A percentile compares a stretch with the other conserved stretches of the same genome.
Conservation (phyloP, 2,329 filamentous ascomycete genomes). For the Dactylellina drechsleri region DNA sequence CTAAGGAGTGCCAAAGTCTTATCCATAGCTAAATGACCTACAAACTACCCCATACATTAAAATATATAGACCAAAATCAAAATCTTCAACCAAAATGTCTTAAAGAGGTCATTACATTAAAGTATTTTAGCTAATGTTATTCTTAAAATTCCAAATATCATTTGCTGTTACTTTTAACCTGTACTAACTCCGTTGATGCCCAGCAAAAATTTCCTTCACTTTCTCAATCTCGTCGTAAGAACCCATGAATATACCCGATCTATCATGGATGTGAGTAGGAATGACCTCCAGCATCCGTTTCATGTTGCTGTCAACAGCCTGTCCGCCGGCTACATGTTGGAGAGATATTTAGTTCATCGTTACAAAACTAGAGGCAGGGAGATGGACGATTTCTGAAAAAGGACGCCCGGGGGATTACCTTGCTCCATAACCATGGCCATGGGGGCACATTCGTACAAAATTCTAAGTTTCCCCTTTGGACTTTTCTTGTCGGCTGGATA, state of each 20-base stretch:
- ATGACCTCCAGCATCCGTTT: slow-evolving; percentile 86
- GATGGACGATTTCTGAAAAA: not conserved
- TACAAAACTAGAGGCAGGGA: not conserved
- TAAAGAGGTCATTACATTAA: too few species aligned
- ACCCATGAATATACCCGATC: slow-evolving; percentile 94
- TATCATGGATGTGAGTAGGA: slow-evolving; percentile 93
- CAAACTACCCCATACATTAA: too few species aligned
- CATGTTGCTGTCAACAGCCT: slow-evolving; percentile 92
- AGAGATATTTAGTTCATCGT: not conserved
- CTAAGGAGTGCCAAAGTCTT: too few species aligned
- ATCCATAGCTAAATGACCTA: too few species aligned
- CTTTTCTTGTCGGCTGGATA: slow-evolving; percentile 98
- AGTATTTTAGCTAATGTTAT: too few species aligned
- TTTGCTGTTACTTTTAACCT: not conserved
- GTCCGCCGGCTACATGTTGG: slow-evolving; percentile 76
- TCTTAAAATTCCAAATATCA: too few species aligned
- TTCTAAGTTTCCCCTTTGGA: slow-evolving; percentile 96
- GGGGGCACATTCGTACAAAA: slow-evolving; percentile 96
- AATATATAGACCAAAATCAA: too few species aligned
- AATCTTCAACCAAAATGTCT: too few species aligned
- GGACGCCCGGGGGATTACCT: slow-evolving; percentile 69
- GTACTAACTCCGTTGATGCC: slow-evolving; percentile 59
- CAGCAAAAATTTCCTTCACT: slow-evolving; percentile 84
- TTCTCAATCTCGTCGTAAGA: slow-evolving; percentile 96
- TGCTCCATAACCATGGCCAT: slow-evolving; percentile 99